phyloP scores from a whole-genome alignment of 2,329 filamentous ascomycete species.

The Gnomoniopsis smithogilvyi region DNA sequence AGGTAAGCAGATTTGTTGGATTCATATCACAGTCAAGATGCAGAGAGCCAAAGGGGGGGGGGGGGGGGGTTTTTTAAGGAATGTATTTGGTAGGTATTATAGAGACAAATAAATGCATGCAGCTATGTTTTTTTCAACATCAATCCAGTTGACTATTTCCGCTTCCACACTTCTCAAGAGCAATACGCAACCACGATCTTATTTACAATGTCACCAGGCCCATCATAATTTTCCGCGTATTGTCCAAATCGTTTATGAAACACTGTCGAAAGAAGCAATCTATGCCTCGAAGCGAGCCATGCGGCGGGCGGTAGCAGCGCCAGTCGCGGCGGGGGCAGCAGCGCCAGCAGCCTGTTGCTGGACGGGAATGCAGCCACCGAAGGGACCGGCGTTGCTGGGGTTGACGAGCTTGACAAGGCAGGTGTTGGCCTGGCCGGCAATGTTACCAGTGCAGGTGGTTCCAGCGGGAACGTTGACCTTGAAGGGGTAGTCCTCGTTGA shows the following conservation, averaged over 20 bases:
- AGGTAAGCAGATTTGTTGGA: neutral
- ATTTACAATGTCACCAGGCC: neutral
- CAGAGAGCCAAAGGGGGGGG: no score
- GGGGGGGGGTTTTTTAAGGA: neutral
- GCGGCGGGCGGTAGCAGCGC: constrained; percentile 14
- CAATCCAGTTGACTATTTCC: neutral
- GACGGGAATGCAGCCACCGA: constrained; percentile 18
- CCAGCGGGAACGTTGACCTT: constrained; percentile 25
- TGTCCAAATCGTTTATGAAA: neutral
- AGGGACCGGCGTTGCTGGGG: constrained; percentile 19
- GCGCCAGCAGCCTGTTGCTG: constrained; percentile 10
- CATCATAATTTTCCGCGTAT: no score
- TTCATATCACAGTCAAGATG: neutral
- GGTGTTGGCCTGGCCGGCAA: constrained; percentile 23
- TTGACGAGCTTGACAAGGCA: constrained; percentile 29
- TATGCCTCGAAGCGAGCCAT: constrained; percentile 16
- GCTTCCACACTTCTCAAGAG: neutral
- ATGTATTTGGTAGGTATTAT: neutral
- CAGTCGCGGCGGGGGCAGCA: constrained; percentile 4
- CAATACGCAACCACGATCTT: neutral
- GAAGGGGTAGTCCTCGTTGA: constrained; percentile 24
- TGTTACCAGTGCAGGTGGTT: constrained; percentile 24
- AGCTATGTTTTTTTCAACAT: neutral
- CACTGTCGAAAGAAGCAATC: neutral
- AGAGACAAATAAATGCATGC: neutral